Evolutionary conservation across 768 basidiomycete genomes (phyloP).

Genomic region (Rhizopogon salebrosus): DNA sequence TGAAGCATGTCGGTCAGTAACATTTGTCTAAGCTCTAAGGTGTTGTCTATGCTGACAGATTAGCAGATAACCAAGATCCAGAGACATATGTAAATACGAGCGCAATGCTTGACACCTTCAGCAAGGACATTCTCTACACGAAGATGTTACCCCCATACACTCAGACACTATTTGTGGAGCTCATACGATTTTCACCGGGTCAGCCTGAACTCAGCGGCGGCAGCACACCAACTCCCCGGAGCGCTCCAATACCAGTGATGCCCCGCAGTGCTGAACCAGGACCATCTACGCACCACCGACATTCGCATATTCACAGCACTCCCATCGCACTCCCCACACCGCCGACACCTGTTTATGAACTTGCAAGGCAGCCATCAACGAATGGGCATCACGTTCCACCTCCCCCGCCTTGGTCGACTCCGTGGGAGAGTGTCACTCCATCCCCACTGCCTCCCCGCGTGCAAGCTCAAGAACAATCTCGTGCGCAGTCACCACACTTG

Average conservation of each 20-base stretch:
- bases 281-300: constrained; percentile 24
- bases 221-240: constrained; percentile 9
- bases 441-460: constrained; percentile 11
- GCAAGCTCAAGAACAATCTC: constrained; percentile 20
- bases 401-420: constrained; percentile 29
- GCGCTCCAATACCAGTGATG: constrained; percentile 11
- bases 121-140: constrained; percentile 67
- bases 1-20: constrained; percentile 54
- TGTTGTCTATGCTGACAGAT: constrained; percentile 13
- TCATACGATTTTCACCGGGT: constrained; percentile 41
- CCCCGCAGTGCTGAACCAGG: constrained; percentile 22
- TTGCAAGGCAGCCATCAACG: constrained; percentile 23
- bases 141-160: constrained; percentile 58
- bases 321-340: constrained; percentile 28
- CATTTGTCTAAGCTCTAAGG: constrained; percentile 2
- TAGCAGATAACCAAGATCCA: constrained; percentile 37
- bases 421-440: constrained; percentile 21
- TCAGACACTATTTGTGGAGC: constrained; percentile 70
- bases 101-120: constrained; percentile 70
- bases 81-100: constrained; percentile 68
- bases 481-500: constrained; percentile 20
- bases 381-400: constrained; percentile 31
- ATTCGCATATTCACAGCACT: constrained; percentile 23
- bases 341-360: constrained; percentile 30
- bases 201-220: constrained; percentile 24